These are phyloP conservation scores for Colletotrichum sp. DNA, from an alignment of 2,329 filamentous ascomycete species.

Conservation along the genomic window DNA sequence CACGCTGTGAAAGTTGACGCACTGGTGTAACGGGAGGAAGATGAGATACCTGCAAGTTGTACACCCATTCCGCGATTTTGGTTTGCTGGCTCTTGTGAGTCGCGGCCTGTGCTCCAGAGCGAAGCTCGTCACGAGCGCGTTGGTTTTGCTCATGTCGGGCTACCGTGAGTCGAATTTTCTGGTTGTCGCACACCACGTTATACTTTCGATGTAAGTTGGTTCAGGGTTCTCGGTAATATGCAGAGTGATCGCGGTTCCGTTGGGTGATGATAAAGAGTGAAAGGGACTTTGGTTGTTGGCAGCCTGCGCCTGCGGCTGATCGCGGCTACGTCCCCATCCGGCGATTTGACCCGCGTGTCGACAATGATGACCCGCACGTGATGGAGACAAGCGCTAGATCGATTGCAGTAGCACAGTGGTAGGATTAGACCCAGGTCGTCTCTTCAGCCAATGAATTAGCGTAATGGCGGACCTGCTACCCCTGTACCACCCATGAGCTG, in stretches of 20 bases:
- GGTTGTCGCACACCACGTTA: background rate
- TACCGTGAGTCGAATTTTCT: background rate
- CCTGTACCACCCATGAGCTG: background rate
- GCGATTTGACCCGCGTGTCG: background rate
- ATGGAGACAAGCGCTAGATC: background rate
- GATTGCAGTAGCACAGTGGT: background rate
- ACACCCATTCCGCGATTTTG: background rate
- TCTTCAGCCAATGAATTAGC: background rate
- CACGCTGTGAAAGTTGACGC: background rate
- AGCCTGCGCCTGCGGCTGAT: background rate
- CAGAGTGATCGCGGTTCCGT: background rate
- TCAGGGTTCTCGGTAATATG: background rate
- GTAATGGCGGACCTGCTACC: background rate
- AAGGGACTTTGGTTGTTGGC: background rate
- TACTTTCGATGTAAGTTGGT: background rate
- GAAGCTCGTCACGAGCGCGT: background rate
- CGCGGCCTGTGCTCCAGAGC: background rate
- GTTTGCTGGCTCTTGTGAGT: background rate
- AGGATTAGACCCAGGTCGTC: background rate
- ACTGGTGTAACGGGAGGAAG: background rate
- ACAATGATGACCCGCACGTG: background rate
- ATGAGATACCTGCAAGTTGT: conserved; percentile 3
- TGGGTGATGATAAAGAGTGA: background rate
- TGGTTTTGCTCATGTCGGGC: background rate
- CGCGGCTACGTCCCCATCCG: background rate